These are phyloP conservation scores for Anthostomella pinea DNA, from an alignment of 2,329 filamentous ascomycete genomes.

Conservation along the genomic window DNA sequence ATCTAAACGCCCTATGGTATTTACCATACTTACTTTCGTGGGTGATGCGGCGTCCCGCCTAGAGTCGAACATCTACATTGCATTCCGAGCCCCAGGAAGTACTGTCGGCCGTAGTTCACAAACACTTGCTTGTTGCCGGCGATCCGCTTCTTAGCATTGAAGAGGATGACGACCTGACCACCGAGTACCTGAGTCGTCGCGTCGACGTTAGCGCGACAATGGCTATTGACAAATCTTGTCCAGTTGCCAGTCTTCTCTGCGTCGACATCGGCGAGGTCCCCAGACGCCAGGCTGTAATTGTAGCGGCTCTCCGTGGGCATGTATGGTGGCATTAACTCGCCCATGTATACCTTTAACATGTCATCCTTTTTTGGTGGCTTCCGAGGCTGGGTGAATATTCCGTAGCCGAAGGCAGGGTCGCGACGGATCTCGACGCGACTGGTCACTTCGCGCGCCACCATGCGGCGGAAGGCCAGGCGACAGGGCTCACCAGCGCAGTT, in stretches of 20 bases:
- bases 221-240: neutral
- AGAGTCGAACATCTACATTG: neutral
- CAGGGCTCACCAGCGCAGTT: neutral
- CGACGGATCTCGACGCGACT: neutral
- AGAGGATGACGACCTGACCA: neutral
- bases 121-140: neutral
- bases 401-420: neutral
- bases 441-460: neutral
- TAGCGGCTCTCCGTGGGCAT: neutral
- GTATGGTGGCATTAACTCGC: neutral
- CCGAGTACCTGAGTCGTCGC: neutral
- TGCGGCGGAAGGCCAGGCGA: neutral
- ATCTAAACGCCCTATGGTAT: too few relatives aligned
- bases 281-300: neutral
- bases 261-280: neutral
- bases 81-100: neutral
- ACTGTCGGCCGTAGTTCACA: neutral
- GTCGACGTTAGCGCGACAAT: neutral
- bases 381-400: neutral
- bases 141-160: neutral
- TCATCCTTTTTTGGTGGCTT: neutral
- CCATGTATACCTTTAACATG: neutral
- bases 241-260: neutral
- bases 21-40: too few relatives aligned
- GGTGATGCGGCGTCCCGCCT: too few relatives aligned